A percentile compares a stretch with the other conserved stretches of the same genome.
Conservation (phyloP, 1,284 basidiomycete genomes). For the Phellopilus nigrolimitatus region DNA sequence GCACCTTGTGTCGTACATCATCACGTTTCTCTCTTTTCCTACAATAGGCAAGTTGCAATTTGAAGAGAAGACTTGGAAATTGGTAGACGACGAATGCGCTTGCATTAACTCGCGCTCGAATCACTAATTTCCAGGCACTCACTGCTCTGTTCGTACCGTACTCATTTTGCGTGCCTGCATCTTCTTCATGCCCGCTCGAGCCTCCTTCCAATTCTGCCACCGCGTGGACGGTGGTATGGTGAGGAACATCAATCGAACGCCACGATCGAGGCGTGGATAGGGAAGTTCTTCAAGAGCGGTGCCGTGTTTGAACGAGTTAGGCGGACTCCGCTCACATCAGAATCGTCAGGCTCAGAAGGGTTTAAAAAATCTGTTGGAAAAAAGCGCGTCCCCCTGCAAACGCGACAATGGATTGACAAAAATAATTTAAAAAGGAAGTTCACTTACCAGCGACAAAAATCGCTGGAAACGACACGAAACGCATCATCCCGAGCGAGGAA, state of each 20-base stretch:
- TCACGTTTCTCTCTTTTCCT: neutral
- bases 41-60: neutral
- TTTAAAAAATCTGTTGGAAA: constrained; percentile 88
- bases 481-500: constrained; percentile 77
- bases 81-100: constrained; percentile 72
- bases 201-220: constrained; percentile 38
- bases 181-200: constrained; percentile 18
- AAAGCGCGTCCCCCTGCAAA: constrained; percentile 82
- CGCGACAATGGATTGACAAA: neutral
- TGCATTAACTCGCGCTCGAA: constrained; percentile 94
- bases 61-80: constrained; percentile 1
- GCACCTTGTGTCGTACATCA: too few species aligned
- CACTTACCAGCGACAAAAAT: constrained; percentile 95
- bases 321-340: constrained; percentile 40
- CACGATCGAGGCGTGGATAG: constrained; percentile 70
- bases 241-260: constrained; percentile 74
- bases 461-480: constrained; percentile 88
- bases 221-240: constrained; percentile 55
- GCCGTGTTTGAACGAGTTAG: constrained; percentile 43
- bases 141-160: constrained; percentile 91
- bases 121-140: constrained; percentile 64
- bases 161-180: constrained; percentile 59
- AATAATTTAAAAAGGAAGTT: neutral
- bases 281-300: constrained; percentile 36
- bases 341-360: constrained; percentile 48